A percentile compares a stretch with the other conserved stretches of the same genome.
Evolutionary conservation across 2,329 filamentous ascomycete genomes (phyloP).

Genomic region (Colletotrichum caudatum): DNA sequence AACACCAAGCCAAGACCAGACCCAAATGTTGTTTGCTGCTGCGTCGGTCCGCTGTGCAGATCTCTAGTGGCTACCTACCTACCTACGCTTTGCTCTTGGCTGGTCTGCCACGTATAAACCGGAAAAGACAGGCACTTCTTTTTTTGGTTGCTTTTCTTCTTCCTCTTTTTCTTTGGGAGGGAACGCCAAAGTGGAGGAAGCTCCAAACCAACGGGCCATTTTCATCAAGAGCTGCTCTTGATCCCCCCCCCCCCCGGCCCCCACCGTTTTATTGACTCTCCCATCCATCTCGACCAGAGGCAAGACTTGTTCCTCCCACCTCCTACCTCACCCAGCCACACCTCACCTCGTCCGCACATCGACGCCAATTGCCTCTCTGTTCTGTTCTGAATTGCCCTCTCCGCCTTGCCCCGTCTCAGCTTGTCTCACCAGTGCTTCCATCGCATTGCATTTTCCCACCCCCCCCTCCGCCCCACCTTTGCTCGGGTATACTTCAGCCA

Average conservation of each 20-base stretch:
- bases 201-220: conserved; percentile 9
- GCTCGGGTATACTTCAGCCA: not conserved
- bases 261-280: conserved; percentile 18
- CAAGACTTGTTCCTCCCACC: not conserved
- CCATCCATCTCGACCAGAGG: conserved; percentile 4
- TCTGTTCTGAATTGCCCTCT: not conserved
- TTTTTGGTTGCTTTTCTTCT: not conserved
- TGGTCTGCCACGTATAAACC: conserved; percentile 13
- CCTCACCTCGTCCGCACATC: not conserved
- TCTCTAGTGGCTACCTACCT: not conserved
- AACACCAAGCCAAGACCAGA: not conserved
- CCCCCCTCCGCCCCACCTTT: not conserved
- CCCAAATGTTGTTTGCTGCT: conserved; percentile 2
- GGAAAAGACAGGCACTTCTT: not conserved
- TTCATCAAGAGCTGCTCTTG: conserved; percentile 13
- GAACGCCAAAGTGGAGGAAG: not conserved
- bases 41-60: conserved; percentile 10
- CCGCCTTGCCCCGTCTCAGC: not conserved
- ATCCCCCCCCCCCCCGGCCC: conserved; percentile 1
- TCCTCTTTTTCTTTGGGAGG: not conserved
- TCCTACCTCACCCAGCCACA: conserved; percentile 3
- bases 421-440: not conserved
- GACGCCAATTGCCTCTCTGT: not conserved
- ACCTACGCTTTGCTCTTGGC: not conserved
- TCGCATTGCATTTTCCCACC: conserved; percentile 13